Conservation (phyloP, 2,329 filamentous ascomycete genomes). For the Aciculosporium take region DNA sequence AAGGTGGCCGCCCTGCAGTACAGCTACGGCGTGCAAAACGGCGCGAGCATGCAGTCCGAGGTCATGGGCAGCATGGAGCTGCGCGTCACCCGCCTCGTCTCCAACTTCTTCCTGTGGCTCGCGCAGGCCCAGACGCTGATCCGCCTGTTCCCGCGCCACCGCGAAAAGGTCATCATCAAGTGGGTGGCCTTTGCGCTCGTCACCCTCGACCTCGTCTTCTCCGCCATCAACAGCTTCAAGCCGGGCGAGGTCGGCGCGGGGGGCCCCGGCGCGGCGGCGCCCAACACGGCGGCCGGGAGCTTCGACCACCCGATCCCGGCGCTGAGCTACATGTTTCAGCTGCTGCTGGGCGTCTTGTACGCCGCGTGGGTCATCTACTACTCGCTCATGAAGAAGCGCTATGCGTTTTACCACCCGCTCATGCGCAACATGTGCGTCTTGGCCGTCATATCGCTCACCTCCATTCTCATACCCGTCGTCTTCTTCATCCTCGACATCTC, state of each 20-base stretch:
- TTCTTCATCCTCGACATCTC: conserved; percentile 89
- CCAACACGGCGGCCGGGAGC: conserved; percentile 49
- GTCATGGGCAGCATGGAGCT: conserved; percentile 79
- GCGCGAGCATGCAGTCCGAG: conserved; percentile 55
- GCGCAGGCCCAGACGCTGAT: conserved; percentile 96
- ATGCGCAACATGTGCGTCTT: conserved; percentile 84
- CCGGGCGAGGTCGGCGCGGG: conserved; percentile 28
- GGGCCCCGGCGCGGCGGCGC: conserved; percentile 27
- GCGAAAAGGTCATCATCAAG: conserved; percentile 97
- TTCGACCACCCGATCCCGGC: conserved; percentile 88
- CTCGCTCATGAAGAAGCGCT: conserved; percentile 77
- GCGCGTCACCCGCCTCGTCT: conserved; percentile 81
- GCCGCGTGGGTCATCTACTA: conserved; percentile 93
- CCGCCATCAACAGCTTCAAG: conserved; percentile 75
- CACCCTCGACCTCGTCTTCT: conserved; percentile 78
- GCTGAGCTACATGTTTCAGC: conserved; percentile 77
- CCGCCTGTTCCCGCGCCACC: conserved; percentile 84
- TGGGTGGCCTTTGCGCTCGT: conserved; percentile 96
- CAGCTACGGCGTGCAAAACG: conserved; percentile 63
- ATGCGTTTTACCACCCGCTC: conserved; percentile 77
- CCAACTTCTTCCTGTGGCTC: conserved; percentile 92
- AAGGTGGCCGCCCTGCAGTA: conserved; percentile 74
- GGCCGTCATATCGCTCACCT: conserved; percentile 60
- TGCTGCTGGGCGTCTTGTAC: conserved; percentile 75
- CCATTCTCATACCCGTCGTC: conserved; percentile 78